Evolutionary conservation across 441 rosid genomes (phyloP).

Genomic region (Rhodomyrtus psidioides): DNA sequence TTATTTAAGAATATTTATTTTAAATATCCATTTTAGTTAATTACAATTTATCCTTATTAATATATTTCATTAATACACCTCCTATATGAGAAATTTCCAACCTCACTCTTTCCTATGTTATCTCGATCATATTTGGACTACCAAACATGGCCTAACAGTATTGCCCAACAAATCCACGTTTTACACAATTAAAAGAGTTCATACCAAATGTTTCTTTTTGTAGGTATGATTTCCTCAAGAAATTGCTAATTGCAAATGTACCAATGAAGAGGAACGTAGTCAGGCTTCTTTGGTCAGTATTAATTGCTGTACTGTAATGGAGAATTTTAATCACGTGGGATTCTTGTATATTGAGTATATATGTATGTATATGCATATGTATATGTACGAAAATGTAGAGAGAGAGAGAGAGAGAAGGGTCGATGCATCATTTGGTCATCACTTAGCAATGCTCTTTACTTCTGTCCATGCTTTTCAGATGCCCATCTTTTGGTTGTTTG

Average conservation of each 20-base stretch:
- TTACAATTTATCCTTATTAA: neutral
- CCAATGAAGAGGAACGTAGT: neutral
- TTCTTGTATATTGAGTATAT: too few relatives aligned
- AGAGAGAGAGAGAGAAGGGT: too few relatives aligned
- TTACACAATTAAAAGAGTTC: neutral
- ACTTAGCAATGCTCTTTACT: neutral
- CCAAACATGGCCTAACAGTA: neutral
- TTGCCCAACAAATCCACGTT: neutral
- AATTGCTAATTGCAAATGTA: neutral
- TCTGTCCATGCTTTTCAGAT: too few relatives aligned
- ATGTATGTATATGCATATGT: too few relatives aligned
- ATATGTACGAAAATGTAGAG: too few relatives aligned
- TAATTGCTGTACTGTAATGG: neutral
- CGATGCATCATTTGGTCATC: neutral
- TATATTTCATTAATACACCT: neutral
- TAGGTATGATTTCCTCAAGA: neutral
- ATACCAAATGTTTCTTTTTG: neutral
- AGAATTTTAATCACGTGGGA: too few relatives aligned
- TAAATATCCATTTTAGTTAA: neutral
- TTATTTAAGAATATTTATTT: neutral
- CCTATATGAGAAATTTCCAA: neutral
- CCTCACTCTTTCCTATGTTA: fast-evolving
- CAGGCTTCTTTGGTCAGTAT: neutral
- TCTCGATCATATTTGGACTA: neutral
- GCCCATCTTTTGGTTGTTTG: neutral